phyloP scores from a whole-genome alignment of 2,329 filamentous ascomycete species.

The Trichoderma koningii region DNA sequence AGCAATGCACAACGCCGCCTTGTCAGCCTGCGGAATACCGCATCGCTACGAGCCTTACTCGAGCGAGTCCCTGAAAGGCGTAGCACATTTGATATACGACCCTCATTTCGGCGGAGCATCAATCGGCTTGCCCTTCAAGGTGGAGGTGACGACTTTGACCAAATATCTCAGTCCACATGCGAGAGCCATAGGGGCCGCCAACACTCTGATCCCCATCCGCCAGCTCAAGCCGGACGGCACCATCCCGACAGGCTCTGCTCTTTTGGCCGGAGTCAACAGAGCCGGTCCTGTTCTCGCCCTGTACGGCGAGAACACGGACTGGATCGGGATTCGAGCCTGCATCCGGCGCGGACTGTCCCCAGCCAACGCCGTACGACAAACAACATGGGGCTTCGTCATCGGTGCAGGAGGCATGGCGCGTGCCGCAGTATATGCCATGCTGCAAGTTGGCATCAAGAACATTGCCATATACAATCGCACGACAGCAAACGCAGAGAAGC shows the following conservation, averaged over 20 bases:
- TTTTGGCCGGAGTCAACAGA: constrained; percentile 74
- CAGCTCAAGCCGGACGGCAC: constrained; percentile 12
- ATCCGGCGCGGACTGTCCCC: constrained; percentile 14
- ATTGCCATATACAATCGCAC: constrained; percentile 21
- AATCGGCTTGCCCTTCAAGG: constrained; percentile 17
- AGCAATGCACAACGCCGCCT: constrained; percentile 22
- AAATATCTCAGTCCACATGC: constrained; percentile 19
- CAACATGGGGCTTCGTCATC: constrained; percentile 11
- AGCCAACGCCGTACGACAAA: constrained; percentile 10
- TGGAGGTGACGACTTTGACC: constrained; percentile 14
- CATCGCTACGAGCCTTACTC: constrained; percentile 16
- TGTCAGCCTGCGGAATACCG: constrained; percentile 14
- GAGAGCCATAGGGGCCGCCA: constrained; percentile 21
- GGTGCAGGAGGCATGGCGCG: constrained; percentile 20
- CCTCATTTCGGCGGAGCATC: constrained; percentile 20
- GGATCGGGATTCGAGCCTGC: constrained; percentile 19
- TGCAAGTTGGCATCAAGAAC: constrained; percentile 20
- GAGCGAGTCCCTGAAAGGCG: constrained; percentile 2
- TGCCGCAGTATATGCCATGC: constrained; percentile 17
- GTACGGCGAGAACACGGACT: constrained; percentile 20
- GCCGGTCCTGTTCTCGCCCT: constrained; percentile 10
- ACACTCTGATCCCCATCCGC: constrained; percentile 20
- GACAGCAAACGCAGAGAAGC: constrained; percentile 1
- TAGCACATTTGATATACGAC: constrained; percentile 13
- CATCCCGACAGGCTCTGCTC: constrained; percentile 65